Base-by-base conservation (phyloP, 441 rosid genomes). In the Isatis lusitanica region DNA sequence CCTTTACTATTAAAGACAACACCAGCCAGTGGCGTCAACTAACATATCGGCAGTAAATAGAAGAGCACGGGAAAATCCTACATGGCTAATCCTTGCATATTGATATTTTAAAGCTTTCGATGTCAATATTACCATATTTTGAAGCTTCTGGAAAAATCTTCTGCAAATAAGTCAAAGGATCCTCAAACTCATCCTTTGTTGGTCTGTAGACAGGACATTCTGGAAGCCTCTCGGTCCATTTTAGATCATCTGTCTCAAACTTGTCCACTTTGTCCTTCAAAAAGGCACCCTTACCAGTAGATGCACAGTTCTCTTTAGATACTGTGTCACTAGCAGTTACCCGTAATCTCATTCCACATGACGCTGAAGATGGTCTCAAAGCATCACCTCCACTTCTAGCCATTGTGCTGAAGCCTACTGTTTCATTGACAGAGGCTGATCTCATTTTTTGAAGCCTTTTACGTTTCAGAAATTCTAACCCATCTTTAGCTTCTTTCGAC, bases 101-200 rank as follows among this genome's bases (percentile, higher is more conserved):
- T 44, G 36, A 55, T 31, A 57, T 12, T 36, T 51, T 36, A 30
- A 4, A 3, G 38, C 30, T 40, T 42, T 7, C 15, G 2, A 5
- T 39, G 40, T 21, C 15, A 58, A 24, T 36, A 28, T 70, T 94
- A 94, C 99, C 99, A 80, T 87, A 89, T 87, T 79, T 88, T 33
- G 98, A 94, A 83, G 99, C 99, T 78, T 92, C 95, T 44, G 95
- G 97, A 63, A 92, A 95, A 72, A 96, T 92, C 88, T 87, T 90
- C 79, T 90, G 94, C 78, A 96, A 81, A 79, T 88, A 96, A 70
- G 85, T 85, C 84, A 96, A 83, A 72, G 99, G 99, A 81, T 96
- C 99, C 78, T 86, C 92, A 82, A 96, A 92, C 83, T 96, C 98
- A 64, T 88, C 98, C 81, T 83, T 92, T 33, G 98, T 83, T n/a